phyloP scores from a whole-genome alignment of 768 basidiomycete genomes.

The Suillus placidus region DNA sequence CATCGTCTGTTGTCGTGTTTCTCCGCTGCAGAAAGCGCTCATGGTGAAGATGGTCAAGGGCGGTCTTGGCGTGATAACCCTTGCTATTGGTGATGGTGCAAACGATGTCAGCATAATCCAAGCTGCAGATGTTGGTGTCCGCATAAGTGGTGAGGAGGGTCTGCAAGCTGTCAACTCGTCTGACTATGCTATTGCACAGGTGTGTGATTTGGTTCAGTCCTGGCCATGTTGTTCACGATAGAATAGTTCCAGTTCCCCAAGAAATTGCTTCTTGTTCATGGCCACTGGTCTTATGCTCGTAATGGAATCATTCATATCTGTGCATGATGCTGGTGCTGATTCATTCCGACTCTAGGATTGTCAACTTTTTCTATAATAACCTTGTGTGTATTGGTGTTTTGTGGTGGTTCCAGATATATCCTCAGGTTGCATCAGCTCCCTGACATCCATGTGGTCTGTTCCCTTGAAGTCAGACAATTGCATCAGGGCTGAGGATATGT shows the following conservation, averaged over 20 bases:
- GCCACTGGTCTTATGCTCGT: slow-evolving; percentile 97
- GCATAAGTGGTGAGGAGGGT: slow-evolving; percentile 97
- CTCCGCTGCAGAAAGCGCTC: slow-evolving; percentile 97
- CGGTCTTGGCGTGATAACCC: slow-evolving; percentile 86
- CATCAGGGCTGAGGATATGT: too few species aligned
- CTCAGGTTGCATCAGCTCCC: slow-evolving; percentile 13
- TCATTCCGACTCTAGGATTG: slow-evolving; percentile 55
- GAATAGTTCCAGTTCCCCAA: slow-evolving; percentile 89
- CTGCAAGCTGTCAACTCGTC: slow-evolving; percentile 98
- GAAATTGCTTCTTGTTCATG: slow-evolving; percentile 90
- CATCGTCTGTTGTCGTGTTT: slow-evolving; percentile 97
- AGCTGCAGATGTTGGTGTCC: slow-evolving; percentile 96
- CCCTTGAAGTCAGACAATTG: too few species aligned
- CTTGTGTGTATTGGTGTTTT: slow-evolving; percentile 91
- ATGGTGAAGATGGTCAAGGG: slow-evolving; percentile 94
- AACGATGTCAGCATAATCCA: slow-evolving; percentile 99
- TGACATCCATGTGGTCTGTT: slow-evolving; percentile 60
- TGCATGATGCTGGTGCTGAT: slow-evolving; percentile 7
- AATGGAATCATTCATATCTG: slow-evolving; percentile 73
- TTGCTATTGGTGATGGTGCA: slow-evolving; percentile 98
- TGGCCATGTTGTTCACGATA: slow-evolving; percentile 4
- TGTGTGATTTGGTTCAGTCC: slow-evolving; percentile 29
- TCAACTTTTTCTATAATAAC: slow-evolving; percentile 99
- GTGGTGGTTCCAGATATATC: slow-evolving; percentile 98
- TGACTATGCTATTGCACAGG: slow-evolving; percentile 96